Evolutionary conservation across 2,329 filamentous ascomycete genomes (phyloP).

Genomic region (Pyricularia sp.): DNA sequence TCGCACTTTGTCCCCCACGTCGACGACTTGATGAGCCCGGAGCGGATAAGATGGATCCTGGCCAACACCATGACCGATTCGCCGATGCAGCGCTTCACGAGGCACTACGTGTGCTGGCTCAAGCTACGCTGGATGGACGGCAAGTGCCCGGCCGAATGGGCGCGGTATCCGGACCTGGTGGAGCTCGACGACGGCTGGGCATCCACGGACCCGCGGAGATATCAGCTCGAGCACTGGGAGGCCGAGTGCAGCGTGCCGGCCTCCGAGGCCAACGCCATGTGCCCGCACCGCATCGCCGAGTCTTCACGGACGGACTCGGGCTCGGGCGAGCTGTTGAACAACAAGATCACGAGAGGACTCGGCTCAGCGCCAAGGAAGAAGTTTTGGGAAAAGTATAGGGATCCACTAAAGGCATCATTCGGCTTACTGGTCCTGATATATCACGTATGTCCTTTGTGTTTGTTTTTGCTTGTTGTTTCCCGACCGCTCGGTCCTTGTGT

Average conservation of each 20-base stretch:
- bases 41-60: constrained; percentile 7
- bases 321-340: neutral
- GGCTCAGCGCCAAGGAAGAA: neutral
- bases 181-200: constrained; percentile 6
- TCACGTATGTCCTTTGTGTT: constrained; percentile 1
- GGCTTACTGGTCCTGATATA: neutral
- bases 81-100: constrained; percentile 6
- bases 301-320: neutral
- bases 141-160: constrained; percentile 1
- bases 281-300: constrained; percentile 5
- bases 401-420: neutral
- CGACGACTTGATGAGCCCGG: neutral
- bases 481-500: neutral
- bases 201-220: constrained; percentile 5
- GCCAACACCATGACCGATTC: constrained; percentile 5
- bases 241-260: neutral
- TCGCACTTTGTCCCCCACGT: constrained; percentile 8
- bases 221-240: constrained; percentile 6
- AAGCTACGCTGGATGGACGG: constrained; percentile 4
- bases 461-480: neutral
- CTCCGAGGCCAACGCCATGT: neutral
- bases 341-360: neutral
- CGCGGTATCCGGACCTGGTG: neutral
- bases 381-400: constrained; percentile 2
- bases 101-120: constrained; percentile 9